These are phyloP conservation scores for Saccharomycopsis sp. DNA, from an alignment of 805 yeast genomes.

Conservation along the genomic window DNA sequence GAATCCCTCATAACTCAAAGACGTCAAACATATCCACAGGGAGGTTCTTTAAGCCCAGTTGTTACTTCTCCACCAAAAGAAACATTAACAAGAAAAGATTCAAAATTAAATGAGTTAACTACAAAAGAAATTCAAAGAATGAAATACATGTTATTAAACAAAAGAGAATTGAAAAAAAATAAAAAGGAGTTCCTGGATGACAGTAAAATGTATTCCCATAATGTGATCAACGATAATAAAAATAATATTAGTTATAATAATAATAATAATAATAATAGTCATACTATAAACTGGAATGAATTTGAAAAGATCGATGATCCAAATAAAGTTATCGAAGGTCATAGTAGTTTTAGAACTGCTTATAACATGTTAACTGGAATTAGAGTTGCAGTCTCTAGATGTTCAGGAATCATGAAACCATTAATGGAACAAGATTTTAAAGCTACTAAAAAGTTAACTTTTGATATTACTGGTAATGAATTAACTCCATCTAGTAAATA, in stretches of 20 bases:
- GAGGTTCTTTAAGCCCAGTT: background rate
- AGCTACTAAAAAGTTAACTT: slow-evolving; percentile 68
- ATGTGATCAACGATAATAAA: background rate
- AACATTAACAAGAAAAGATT: background rate
- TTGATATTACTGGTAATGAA: slow-evolving; percentile 80
- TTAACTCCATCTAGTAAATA: slow-evolving; percentile 88
- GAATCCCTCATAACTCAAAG: background rate
- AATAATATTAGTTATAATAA: background rate
- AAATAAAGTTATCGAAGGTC: slow-evolving; percentile 75
- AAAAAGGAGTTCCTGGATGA: slow-evolving; percentile 4
- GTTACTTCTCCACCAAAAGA: background rate
- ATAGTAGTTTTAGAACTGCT: slow-evolving; percentile 85
- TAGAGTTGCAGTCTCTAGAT: slow-evolving; percentile 85
- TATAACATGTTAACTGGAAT: slow-evolving; percentile 97
- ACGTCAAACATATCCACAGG: slow-evolving; percentile 4
- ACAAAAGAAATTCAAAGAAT: slow-evolving; percentile 16
- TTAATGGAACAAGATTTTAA: slow-evolving; percentile 62
- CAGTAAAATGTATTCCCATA: no score
- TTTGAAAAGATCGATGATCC: slow-evolving; percentile 7
- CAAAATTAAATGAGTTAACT: slow-evolving; percentile 13
- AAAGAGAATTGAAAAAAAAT: slow-evolving; percentile 11
- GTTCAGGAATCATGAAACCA: slow-evolving; percentile 75
- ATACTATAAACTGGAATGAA: slow-evolving; percentile 1
- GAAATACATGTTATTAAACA: slow-evolving; percentile 14
- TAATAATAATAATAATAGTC: slow-evolving; percentile 1